A percentile compares a stretch with the other conserved stretches of the same genome.
Evolutionary conservation across 1,284 basidiomycete species (phyloP).

Genomic region (Trichosporon sp.): DNA sequence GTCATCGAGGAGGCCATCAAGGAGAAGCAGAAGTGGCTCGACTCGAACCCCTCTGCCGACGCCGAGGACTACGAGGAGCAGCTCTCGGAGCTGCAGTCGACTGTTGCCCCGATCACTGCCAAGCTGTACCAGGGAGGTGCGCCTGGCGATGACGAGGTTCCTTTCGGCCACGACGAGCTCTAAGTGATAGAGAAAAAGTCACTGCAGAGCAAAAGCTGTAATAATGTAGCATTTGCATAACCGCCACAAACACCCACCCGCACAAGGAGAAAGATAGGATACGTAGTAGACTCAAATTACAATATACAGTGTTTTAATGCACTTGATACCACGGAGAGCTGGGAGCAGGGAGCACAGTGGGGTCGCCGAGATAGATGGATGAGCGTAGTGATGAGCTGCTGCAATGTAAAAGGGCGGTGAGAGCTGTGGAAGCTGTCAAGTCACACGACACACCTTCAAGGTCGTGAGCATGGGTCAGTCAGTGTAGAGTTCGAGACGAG

Average conservation of each 20-base stretch:
- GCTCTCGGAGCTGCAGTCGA: constrained; percentile 65
- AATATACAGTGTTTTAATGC: constrained; percentile 2
- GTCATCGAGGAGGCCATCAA: constrained; percentile 73
- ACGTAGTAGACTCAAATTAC: not conserved
- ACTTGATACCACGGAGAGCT: not conserved
- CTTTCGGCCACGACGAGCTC: constrained; percentile 49
- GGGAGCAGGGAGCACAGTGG: too few species aligned
- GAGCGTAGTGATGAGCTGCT: too few species aligned
- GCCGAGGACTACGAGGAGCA: constrained; percentile 91
- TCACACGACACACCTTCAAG: too few species aligned
- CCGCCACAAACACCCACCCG: not conserved
- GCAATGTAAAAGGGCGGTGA: too few species aligned
- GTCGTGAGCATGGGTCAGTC: too few species aligned
- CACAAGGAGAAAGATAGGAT: not conserved
- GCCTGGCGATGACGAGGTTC: constrained; percentile 41
- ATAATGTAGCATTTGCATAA: constrained; percentile 2
- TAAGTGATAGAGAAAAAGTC: too few species aligned
- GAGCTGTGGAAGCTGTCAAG: too few species aligned
- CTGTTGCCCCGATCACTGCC: constrained; percentile 67
- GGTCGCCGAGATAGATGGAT: too few species aligned
- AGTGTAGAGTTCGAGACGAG: too few species aligned
- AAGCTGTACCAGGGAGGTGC: constrained; percentile 63
- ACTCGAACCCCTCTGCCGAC: constrained; percentile 68
- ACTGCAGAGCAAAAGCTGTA: not conserved
- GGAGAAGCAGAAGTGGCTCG: constrained; percentile 87